Evolutionary conservation across 2,329 filamentous ascomycete species (phyloP), one percentile per base, ranked within the genome.

Genomic region (Dothideomycetes sp.): DNA sequence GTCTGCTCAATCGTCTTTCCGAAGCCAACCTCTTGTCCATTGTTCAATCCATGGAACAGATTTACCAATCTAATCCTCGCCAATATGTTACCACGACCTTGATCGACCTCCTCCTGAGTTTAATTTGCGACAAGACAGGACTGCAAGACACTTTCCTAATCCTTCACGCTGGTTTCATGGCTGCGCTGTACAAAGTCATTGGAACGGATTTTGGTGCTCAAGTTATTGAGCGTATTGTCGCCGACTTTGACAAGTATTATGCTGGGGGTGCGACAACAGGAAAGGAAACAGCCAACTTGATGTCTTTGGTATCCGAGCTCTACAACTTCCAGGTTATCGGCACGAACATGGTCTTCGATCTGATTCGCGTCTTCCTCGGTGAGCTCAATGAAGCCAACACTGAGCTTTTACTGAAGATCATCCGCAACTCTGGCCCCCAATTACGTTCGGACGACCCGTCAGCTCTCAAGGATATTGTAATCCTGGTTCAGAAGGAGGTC

Each of bases 241-340:
- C 82, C 33, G 75, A 79, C 7, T 86, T 96, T 55, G 78, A 82
- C 47, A 67, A 71, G 13, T 44, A 50, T 36, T 51, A 51, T 18
- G 83, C 86, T 49, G 66, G 65, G 44, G 83, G 85, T 49, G 66
- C 65, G 43, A 58, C 58, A 41, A 44, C 47, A n/a, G 31, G 54
- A 2, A 87, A 87, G 56, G 73, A 80, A 41, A 69, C 74, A 2
- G 72, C 80, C 7, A 94, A 98, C 57, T 62, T 95, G 30, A 73
- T 94, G 20, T 83, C 84, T 1, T 73, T 96, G 20, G 66, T 96
- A 11, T 79, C 88, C 0, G 80, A 94, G 54, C 70, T 96, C 27
- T 98, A 96, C 64, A 88, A 85, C 35, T 94, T 98, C 56, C 84
- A 94, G 53, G 78, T 95, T 16, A 73, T 95, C 31, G 80, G 83